Conservation (phyloP, 495 filamentous ascomycete genomes). For the Podospora conica region DNA sequence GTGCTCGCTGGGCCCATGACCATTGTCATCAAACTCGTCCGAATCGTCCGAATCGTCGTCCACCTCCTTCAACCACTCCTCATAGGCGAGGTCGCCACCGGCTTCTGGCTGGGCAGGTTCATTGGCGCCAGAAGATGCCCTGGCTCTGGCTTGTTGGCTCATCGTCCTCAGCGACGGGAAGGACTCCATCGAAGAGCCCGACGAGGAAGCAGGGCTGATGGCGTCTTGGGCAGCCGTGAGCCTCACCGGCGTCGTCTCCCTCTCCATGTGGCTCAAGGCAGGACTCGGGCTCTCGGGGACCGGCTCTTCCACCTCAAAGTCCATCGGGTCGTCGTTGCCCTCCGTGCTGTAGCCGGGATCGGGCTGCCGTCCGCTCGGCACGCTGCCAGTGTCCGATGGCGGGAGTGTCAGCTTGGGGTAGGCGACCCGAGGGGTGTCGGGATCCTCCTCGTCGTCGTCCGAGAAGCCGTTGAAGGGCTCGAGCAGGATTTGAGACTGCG, state of each 20-base stretch:
- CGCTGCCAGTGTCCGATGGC: constrained; percentile 30
- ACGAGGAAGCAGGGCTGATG: not conserved
- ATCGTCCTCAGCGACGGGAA: constrained; percentile 34
- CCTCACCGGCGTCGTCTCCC: not conserved
- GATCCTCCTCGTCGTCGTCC: constrained; percentile 13
- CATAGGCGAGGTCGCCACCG: constrained; percentile 26
- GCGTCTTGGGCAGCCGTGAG: not conserved
- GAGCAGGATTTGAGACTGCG: constrained; percentile 12
- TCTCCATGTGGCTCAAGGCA: not conserved
- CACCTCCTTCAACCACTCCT: constrained; percentile 30
- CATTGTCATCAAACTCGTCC: not conserved
- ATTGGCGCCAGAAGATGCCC: constrained; percentile 10
- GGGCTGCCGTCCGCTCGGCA: constrained; percentile 35
- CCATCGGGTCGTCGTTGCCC: constrained; percentile 18
- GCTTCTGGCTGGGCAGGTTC: constrained; percentile 19
- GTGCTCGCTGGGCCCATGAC: not conserved
- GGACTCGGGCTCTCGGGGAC: not conserved
- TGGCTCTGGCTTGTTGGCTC: constrained; percentile 11
- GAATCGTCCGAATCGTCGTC: constrained; percentile 16
- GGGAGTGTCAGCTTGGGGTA: constrained; percentile 16
- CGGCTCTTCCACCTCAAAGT: constrained; percentile 17
- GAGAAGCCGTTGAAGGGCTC: constrained; percentile 26
- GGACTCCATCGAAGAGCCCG: constrained; percentile 22
- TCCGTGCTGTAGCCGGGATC: constrained; percentile 30
- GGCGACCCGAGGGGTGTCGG: constrained; percentile 3